phyloP scores from a whole-genome alignment of 2,329 filamentous ascomycete genomes.

The Meredithiella fracta region DNA sequence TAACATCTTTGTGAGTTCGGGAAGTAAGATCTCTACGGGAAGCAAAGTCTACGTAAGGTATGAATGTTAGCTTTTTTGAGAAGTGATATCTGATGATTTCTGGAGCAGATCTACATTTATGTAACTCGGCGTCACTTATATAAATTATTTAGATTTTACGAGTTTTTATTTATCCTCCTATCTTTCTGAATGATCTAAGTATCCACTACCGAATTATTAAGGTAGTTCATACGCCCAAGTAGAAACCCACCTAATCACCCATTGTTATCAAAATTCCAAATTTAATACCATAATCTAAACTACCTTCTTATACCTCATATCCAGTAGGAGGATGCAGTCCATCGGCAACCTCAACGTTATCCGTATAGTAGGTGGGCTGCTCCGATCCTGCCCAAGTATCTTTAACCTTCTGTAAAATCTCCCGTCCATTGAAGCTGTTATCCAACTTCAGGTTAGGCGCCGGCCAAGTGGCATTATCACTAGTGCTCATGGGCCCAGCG shows the following conservation, averaged over 20 bases:
- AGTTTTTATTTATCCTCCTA: no score
- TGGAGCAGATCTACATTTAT: no score
- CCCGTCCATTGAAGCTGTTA: constrained; percentile 20
- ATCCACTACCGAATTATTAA: not conserved
- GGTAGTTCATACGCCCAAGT: not conserved
- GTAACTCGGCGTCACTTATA: no score
- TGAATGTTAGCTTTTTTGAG: no score
- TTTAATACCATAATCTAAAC: not conserved
- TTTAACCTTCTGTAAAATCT: constrained; percentile 25
- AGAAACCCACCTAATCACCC: not conserved
- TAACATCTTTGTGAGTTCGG: no score
- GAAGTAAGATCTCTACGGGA: no score
- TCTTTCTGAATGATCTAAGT: not conserved
- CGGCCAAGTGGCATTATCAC: constrained; percentile 23
- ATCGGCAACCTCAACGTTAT: constrained; percentile 25
- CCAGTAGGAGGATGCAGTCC: constrained; percentile 26
- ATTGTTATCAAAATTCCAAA: not conserved
- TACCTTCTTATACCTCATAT: not conserved
- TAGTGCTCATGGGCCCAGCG: constrained; percentile 30
- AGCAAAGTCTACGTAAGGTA: no score
- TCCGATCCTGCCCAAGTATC: constrained; percentile 24
- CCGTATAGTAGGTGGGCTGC: constrained; percentile 27
- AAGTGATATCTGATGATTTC: no score
- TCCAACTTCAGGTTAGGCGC: constrained; percentile 25
- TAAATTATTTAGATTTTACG: no score